phyloP scores from a whole-genome alignment of 345 rosid species.

The Brassica carinata region DNA sequence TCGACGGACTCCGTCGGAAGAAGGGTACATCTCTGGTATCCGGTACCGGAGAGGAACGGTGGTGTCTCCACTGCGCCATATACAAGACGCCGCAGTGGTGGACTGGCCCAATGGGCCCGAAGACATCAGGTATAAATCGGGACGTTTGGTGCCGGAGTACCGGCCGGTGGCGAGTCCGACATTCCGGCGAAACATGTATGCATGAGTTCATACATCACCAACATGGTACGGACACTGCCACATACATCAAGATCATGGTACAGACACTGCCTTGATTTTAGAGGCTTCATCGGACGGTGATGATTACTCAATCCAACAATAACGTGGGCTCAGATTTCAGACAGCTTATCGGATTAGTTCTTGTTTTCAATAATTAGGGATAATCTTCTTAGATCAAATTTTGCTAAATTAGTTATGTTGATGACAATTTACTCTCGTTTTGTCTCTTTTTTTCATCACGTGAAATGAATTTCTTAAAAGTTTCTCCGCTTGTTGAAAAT shows the following conservation, averaged over 20 bases:
- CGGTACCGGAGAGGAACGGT: slow-evolving; percentile 37
- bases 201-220: slow-evolving; percentile 39
- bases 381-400: no score
- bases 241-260: no score
- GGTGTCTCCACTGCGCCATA: slow-evolving; percentile 39
- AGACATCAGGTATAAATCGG: slow-evolving; percentile 40
- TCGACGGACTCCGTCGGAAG: slow-evolving; percentile 25
- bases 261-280: not conserved
- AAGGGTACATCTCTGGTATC: slow-evolving; percentile 35
- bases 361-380: no score
- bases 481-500: not conserved
- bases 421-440: no score
- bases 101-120: slow-evolving; percentile 45
- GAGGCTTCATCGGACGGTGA: no score
- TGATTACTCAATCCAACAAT: no score
- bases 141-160: slow-evolving; percentile 39
- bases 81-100: slow-evolving; percentile 44
- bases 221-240: slow-evolving; percentile 32
- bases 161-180: slow-evolving; percentile 41
- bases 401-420: no score
- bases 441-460: no score
- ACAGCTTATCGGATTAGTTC: no score
- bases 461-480: no score
- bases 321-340: no score
- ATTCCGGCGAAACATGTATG: slow-evolving; percentile 32